Evolutionary conservation across 2,329 filamentous ascomycete species (phyloP).

Genomic region (Emergomyces orientalis): DNA sequence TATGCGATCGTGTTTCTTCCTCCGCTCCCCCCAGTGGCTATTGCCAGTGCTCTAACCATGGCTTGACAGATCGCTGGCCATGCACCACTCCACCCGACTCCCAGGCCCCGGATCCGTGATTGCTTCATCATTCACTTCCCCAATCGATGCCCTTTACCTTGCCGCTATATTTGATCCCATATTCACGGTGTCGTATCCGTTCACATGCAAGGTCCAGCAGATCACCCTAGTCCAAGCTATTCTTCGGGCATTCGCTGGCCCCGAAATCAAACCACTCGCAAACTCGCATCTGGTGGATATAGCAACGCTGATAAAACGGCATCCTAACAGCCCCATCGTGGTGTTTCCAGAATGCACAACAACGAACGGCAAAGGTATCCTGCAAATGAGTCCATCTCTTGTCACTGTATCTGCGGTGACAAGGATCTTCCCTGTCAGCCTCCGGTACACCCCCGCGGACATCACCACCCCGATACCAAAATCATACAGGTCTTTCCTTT

Average conservation of each 20-base stretch:
- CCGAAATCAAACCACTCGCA: slow-evolving; percentile 41
- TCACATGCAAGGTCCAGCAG: slow-evolving; percentile 60
- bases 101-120: slow-evolving; percentile 75
- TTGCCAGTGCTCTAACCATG: background rate
- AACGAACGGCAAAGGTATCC: slow-evolving; percentile 82
- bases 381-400: slow-evolving; percentile 72
- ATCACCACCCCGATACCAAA: slow-evolving; percentile 84
- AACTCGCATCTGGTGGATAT: slow-evolving; percentile 51
- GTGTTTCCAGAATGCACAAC: slow-evolving; percentile 92
- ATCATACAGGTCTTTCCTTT: slow-evolving; percentile 63
- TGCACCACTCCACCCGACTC: slow-evolving; percentile 62
- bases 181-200: slow-evolving; percentile 78
- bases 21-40: background rate
- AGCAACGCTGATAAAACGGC: slow-evolving; percentile 51
- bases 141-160: slow-evolving; percentile 86
- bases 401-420: slow-evolving; percentile 56
- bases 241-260: slow-evolving; percentile 57
- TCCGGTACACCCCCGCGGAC: slow-evolving; percentile 81
- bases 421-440: slow-evolving; percentile 80
- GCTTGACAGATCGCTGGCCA: slow-evolving; percentile 54
- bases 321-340: slow-evolving; percentile 68
- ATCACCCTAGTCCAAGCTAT: slow-evolving; percentile 71
- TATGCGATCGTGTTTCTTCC: slow-evolving; percentile 31
- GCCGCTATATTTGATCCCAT: slow-evolving; percentile 93
- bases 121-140: slow-evolving; percentile 82